Base-by-base conservation (phyloP, 75 land plant genomes). In the Cryptomeria japonica region DNA sequence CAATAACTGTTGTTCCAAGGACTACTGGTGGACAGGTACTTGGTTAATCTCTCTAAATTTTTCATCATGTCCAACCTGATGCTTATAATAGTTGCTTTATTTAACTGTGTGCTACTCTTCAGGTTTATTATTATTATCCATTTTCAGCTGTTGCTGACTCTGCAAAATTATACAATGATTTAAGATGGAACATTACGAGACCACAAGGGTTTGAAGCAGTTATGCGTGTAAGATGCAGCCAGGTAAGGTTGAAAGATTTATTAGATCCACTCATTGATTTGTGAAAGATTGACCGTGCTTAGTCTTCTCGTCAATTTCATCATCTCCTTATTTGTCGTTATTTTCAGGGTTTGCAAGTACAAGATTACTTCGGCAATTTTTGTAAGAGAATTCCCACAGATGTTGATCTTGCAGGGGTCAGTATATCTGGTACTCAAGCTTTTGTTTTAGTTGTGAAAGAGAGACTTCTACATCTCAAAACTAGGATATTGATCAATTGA, bases 211-310 rank as follows among this genome's bases (percentile, higher is more conserved):
- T 96, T 89, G 99, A 98, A 88, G 97, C 99, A 44, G 97, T 98
- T 37, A 98, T 98, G 99, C 96, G 99, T 84, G 99, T 98, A 13
- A 92, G 99, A 89, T 98, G 99, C 90, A 98, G 96, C 89, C 97
- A 97, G 95, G 99, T 96, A 85, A 89, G 32, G 47, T 2, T 44
- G 78, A 37, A 36, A 85, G 44, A 22, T 22, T 8, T 11, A 34
- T 31, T 85, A 14, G 36, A 11, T 51, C 15, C 11, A 61, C 15
- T 25, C 80, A 61, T 70, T 68, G 61, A 15, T 84, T 25, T 12
- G 86, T 82, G 53, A 11, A 82, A n/a, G 44, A 25, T 75, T 32
- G 32, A 32, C 32, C 31, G 82, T 19, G n/a, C 34, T 19, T 84
- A 32, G 64, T 36, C 18, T 78, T 8, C 1, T 78, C 19, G 7